Percentiles rank a stretch among this genome's conserved stretches.
Conservation (phyloP, 2,329 filamentous ascomycete species). For the Colletotrichum magnum region DNA sequence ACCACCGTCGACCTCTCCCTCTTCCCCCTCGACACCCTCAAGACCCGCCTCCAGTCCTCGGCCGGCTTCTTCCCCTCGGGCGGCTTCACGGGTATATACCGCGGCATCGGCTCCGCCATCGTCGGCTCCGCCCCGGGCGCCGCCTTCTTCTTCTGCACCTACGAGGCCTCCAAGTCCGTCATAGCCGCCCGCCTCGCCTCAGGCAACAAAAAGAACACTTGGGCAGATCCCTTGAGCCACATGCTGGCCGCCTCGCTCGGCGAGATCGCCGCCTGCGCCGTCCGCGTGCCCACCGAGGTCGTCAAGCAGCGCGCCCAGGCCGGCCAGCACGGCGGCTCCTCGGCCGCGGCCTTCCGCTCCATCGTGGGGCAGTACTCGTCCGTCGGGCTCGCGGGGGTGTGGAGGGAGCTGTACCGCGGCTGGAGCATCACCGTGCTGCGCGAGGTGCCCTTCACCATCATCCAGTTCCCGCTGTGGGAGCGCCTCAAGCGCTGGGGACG, state of each 20-base stretch:
- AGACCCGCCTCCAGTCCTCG: conserved; percentile 93
- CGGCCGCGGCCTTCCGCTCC: conserved; percentile 74
- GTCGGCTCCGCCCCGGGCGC: conserved; percentile 94
- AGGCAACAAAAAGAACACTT: conserved; percentile 23
- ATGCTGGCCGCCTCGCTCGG: conserved; percentile 90
- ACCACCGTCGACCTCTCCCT: conserved; percentile 97
- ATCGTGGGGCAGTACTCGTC: conserved; percentile 70
- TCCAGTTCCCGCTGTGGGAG: conserved; percentile 99
- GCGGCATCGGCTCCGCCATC: conserved; percentile 89
- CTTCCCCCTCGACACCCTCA: conserved; percentile 98
- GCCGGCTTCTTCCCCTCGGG: conserved; percentile 84
- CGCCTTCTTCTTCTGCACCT: conserved; percentile 97
- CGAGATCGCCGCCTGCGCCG: conserved; percentile 91
- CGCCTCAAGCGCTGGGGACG: conserved; percentile 83
- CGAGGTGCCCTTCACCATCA: conserved; percentile 96
- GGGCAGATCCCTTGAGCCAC: conserved; percentile 62
- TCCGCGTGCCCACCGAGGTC: conserved; percentile 95
- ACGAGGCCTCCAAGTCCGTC: conserved; percentile 80
- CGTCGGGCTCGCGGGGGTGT: conserved; percentile 71
- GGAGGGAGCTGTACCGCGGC: conserved; percentile 90
- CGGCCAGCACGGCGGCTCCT: conserved; percentile 81
- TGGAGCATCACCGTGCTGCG: conserved; percentile 94
- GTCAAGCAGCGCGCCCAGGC: conserved; percentile 98
- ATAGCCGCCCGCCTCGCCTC: conserved; percentile 54
- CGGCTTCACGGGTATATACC: conserved; percentile 93